Percentiles rank a stretch among this genome's conserved stretches.
phyloP scores from a whole-genome alignment of 1,139 yeast species.

The Sugiyamaella grinbergsii region DNA sequence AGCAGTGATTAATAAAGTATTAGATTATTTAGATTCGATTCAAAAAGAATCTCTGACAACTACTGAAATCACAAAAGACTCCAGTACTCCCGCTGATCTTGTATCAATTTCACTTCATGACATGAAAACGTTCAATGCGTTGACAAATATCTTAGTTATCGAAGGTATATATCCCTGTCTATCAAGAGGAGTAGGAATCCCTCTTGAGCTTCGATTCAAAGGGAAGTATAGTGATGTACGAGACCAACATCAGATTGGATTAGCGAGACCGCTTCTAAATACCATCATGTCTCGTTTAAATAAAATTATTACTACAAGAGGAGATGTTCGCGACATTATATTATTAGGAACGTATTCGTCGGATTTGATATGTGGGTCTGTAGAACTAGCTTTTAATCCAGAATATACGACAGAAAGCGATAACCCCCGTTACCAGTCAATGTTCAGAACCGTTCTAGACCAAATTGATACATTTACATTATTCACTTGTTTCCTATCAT shows the following conservation, averaged over 20 bases:
- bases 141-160: conserved; percentile 64
- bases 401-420: conserved; percentile 13
- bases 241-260: not conserved
- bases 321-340: conserved; percentile 49
- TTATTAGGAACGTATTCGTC: conserved; percentile 53
- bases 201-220: conserved; percentile 57
- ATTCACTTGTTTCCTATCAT: conserved; percentile 35
- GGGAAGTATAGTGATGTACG: conserved; percentile 31
- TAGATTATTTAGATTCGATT: conserved; percentile 22
- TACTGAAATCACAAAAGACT: not conserved
- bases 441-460: conserved; percentile 22
- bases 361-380: conserved; percentile 61
- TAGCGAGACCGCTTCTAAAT: not conserved
- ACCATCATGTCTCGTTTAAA: conserved; percentile 45
- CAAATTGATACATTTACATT: conserved; percentile 42
- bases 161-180: conserved; percentile 73
- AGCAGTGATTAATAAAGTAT: conserved; percentile 19
- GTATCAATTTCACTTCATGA: conserved; percentile 82
- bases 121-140: conserved; percentile 66
- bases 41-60: conserved; percentile 16
- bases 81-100: conserved; percentile 39
- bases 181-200: conserved; percentile 61
- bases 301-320: conserved; percentile 62
- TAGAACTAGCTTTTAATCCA: conserved; percentile 55
- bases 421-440: conserved; percentile 6